Evolutionary conservation across 352 stramenopile species (phyloP).

Genomic region (Phytophthora sansomeana): DNA sequence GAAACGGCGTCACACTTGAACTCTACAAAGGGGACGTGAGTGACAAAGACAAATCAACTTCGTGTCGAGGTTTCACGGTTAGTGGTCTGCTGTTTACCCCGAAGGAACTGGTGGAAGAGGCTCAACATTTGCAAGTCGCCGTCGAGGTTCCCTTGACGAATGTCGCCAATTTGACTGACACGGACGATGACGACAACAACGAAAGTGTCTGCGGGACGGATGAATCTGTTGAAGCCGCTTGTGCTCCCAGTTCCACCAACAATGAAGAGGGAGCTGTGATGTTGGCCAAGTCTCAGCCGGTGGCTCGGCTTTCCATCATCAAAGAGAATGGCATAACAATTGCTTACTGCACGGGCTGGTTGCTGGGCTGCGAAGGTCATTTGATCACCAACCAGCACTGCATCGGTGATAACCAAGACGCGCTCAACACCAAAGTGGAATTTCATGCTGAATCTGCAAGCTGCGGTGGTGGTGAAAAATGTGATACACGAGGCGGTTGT

Average conservation of each 20-base stretch:
- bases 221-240: constrained; percentile 76
- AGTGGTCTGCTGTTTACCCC: constrained; percentile 55
- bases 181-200: constrained; percentile 31
- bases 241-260: constrained; percentile 45
- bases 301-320: constrained; percentile 72
- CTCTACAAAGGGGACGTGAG: constrained; percentile 34
- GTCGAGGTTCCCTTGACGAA: constrained; percentile 37
- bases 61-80: constrained; percentile 65
- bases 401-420: constrained; percentile 66
- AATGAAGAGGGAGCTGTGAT: constrained; percentile 40
- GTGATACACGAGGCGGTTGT: constrained; percentile 54
- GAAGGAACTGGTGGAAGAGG: constrained; percentile 39
- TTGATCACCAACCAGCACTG: constrained; percentile 87
- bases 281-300: constrained; percentile 51
- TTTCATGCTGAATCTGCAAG: constrained; percentile 67
- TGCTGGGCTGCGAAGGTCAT: constrained; percentile 80
- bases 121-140: constrained; percentile 20
- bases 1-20: constrained; percentile 56
- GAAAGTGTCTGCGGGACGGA: constrained; percentile 77
- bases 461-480: constrained; percentile 52
- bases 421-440: constrained; percentile 71
- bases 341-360: constrained; percentile 76
- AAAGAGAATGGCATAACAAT: constrained; percentile 68
- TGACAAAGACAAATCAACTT: constrained; percentile 7
- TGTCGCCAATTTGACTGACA: constrained; percentile 8